Base-by-base conservation (phyloP, 306 rosid species). In the Trifolium repens region DNA sequence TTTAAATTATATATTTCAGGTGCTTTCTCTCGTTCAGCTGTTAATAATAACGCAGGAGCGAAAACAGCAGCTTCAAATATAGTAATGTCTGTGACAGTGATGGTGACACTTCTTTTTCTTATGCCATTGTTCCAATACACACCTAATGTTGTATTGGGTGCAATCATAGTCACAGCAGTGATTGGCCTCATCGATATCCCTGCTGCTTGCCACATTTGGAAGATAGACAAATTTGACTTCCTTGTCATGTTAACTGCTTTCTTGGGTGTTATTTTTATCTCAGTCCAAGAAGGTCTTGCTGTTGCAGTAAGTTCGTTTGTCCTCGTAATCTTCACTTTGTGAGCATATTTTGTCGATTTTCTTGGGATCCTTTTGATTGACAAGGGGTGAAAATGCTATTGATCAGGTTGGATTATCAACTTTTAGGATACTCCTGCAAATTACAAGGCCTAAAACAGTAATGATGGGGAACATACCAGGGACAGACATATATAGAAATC, bases 121-220 rank as follows among this genome's bases (percentile, higher is more conserved):
- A 94, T 94, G 99, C 99, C 96, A 39, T 79, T 94, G 73, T 94
- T 94, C 82, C 90, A 94, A 13, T 92, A 90, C 84, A 92, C 99
- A 0, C 99, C 99, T 4, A 94, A 94, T 75, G 96, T 91, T 24
- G 90, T 92, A 15, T 63, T 94, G 78, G 97, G 96, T 0, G 93
- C 99, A 11, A 92, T 94, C 82, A 94, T 94, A 19, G 96, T 94
- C 81, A 79, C 97, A 1, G 99, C 99, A 1, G 99, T 94, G 6
- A 66, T 90, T 15, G 96, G 99, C 55, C 99, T 94, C 75, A 78
- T 94, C 58, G 99, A 94, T 47, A 3, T 94, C 37, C 97, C 97
- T 3, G 89, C 96, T 32, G 99, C 99, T 15, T 73, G 50, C 54
- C 55, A 61, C 88, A 81, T 94, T 70, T 90, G 96, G 96, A 91